Evolutionary conservation across 1,284 basidiomycete genomes (phyloP).

Genomic region (Ceratobasidium sp.): DNA sequence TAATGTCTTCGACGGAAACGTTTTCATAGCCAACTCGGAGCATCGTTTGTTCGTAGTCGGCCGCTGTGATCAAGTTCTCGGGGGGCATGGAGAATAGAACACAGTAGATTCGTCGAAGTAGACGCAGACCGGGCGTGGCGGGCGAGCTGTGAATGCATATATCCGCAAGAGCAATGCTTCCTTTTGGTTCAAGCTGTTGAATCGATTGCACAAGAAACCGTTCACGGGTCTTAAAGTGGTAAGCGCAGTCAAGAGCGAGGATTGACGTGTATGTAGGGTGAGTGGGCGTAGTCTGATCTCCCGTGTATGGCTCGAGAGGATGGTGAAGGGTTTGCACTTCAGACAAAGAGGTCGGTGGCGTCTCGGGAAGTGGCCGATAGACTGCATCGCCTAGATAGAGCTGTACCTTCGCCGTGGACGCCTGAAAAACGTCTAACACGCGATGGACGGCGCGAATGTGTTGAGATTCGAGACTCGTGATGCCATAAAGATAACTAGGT

Average conservation of each 20-base stretch:
- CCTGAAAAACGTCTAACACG: constrained; percentile 49
- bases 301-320: constrained; percentile 54
- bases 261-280: constrained; percentile 52
- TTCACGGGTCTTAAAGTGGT: constrained; percentile 69
- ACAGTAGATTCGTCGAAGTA: constrained; percentile 34
- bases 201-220: constrained; percentile 63
- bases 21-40: constrained; percentile 64
- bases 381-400: constrained; percentile 65
- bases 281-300: constrained; percentile 14
- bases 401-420: constrained; percentile 40
- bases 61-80: constrained; percentile 62
- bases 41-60: constrained; percentile 62
- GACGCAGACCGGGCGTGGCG: constrained; percentile 41
- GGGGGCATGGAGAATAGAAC: constrained; percentile 59
- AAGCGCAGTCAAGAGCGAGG: constrained; percentile 72
- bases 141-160: constrained; percentile 61
- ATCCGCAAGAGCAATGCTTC: constrained; percentile 71
- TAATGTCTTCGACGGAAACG: constrained; percentile 69
- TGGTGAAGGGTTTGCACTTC: constrained; percentile 55
- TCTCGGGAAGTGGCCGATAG: constrained; percentile 59
- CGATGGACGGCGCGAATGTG: constrained; percentile 61
- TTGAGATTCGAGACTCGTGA: constrained; percentile 68
- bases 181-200: constrained; percentile 60
- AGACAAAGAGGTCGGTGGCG: constrained; percentile 49
- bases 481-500: constrained; percentile 64